A percentile compares a stretch with the other conserved stretches of the same genome.
phyloP scores from a whole-genome alignment of 2,329 filamentous ascomycete species.

The Aspergillus sp. region DNA sequence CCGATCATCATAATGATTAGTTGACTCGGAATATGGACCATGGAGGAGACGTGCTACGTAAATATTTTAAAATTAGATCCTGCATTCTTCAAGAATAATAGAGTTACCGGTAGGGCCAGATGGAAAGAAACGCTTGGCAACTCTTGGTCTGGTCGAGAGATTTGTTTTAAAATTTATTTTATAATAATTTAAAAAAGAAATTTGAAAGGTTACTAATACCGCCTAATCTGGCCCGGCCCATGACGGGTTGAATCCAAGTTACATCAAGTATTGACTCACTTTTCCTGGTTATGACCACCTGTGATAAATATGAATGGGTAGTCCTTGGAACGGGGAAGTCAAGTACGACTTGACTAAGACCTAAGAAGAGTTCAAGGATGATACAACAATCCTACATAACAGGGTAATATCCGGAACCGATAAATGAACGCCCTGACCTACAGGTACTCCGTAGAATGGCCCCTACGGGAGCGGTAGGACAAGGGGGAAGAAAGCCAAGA shows the following conservation, averaged over 20 bases:
- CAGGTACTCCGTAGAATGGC: neutral
- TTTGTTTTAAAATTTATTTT: neutral
- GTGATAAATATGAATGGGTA: neutral
- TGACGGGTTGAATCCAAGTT: neutral
- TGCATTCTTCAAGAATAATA: neutral
- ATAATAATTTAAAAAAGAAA: neutral
- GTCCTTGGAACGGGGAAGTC: neutral
- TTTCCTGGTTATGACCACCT: no score
- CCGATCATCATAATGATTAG: no score
- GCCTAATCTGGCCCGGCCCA: neutral
- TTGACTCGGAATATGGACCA: no score
- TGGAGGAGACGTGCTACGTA: neutral
- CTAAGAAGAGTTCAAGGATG: neutral
- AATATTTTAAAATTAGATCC: neutral
- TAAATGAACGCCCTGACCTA: neutral
- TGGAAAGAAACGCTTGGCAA: neutral
- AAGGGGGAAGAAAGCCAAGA: neutral
- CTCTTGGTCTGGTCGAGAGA: neutral
- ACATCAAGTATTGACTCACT: neutral
- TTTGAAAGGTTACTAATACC: neutral
- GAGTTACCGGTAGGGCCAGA: neutral
- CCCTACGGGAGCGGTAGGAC: neutral
- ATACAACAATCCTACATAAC: no score
- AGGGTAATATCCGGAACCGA: neutral
- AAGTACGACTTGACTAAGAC: neutral